Percentiles rank a stretch among this genome's conserved stretches.
phyloP scores from a whole-genome alignment of 164 flowering plant genomes.

The Protea cynaroides region DNA sequence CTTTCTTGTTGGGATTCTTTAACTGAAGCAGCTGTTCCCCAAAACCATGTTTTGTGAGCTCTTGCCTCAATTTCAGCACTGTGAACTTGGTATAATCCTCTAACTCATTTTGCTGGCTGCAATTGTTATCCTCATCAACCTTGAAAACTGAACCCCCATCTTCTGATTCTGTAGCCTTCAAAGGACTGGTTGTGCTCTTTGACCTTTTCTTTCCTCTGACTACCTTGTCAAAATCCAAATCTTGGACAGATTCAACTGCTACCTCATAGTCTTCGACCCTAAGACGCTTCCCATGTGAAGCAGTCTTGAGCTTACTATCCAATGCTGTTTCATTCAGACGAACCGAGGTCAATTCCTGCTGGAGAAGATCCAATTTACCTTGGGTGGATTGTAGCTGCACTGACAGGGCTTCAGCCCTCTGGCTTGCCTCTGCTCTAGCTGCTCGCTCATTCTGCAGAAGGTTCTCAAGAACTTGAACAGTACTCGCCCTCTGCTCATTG shows the following conservation, averaged over 20 bases:
- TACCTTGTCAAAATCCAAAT: conserved; percentile 8
- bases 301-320: neutral
- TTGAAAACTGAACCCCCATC: conserved; percentile 74
- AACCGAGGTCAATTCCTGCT: conserved; percentile 72
- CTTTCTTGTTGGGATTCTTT: conserved; percentile 73
- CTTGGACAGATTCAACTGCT: conserved; percentile 12
- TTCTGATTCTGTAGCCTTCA: conserved; percentile 41
- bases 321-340: conserved; percentile 24
- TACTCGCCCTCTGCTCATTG: conserved; percentile 72
- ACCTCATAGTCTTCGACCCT: conserved; percentile 13
- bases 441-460: conserved; percentile 71
- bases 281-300: neutral
- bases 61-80: conserved; percentile 69
- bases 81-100: conserved; percentile 85
- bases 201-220: conserved; percentile 52
- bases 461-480: conserved; percentile 70
- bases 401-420: conserved; percentile 78
- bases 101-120: conserved; percentile 42
- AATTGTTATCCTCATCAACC: conserved; percentile 41
- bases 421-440: conserved; percentile 72
- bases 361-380: conserved; percentile 71
- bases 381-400: conserved; percentile 75
- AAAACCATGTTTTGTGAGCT: conserved; percentile 77
- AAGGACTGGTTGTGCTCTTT: conserved; percentile 64
- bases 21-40: conserved; percentile 78